These are phyloP conservation scores for Nakazawaea populi DNA, from an alignment of 805 yeast genomes.

Conservation along the genomic window DNA sequence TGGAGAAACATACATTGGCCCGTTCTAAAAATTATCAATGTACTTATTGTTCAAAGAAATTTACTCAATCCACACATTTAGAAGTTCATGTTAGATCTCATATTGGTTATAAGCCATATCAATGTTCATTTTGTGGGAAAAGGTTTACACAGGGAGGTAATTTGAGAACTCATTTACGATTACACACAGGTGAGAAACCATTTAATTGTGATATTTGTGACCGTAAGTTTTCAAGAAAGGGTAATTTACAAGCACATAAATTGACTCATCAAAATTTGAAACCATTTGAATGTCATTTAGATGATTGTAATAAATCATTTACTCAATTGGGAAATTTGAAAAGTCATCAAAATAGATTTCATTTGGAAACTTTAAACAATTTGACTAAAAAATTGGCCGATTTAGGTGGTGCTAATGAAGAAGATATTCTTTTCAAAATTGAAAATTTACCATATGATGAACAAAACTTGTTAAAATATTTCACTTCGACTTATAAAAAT, in stretches of 20 bases:
- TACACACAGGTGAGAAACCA: slow-evolving; percentile 93
- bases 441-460: slow-evolving; percentile 52
- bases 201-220: slow-evolving; percentile 74
- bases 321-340: slow-evolving; percentile 92
- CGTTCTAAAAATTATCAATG: slow-evolving; percentile 59
- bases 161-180: slow-evolving; percentile 73
- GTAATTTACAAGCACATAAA: slow-evolving; percentile 84
- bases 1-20: slow-evolving; percentile 51
- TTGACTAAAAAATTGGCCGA: slow-evolving; percentile 66
- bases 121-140: slow-evolving; percentile 73
- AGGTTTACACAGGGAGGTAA: slow-evolving; percentile 89
- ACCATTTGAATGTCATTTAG: slow-evolving; percentile 77
- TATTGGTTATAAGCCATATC: slow-evolving; percentile 80
- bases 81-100: slow-evolving; percentile 88
- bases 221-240: slow-evolving; percentile 79
- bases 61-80: slow-evolving; percentile 85
- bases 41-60: slow-evolving; percentile 70
- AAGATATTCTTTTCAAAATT: slow-evolving; percentile 27
- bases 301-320: slow-evolving; percentile 75
- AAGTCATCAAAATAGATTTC: slow-evolving; percentile 91
- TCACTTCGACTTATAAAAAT: slow-evolving; percentile 78
- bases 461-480: slow-evolving; percentile 65
- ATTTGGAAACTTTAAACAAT: slow-evolving; percentile 59
- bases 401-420: slow-evolving; percentile 34
- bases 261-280: slow-evolving; percentile 74